phyloP scores from a whole-genome alignment of 495 filamentous ascomycete genomes.

The Penicillium simplicissimum region DNA sequence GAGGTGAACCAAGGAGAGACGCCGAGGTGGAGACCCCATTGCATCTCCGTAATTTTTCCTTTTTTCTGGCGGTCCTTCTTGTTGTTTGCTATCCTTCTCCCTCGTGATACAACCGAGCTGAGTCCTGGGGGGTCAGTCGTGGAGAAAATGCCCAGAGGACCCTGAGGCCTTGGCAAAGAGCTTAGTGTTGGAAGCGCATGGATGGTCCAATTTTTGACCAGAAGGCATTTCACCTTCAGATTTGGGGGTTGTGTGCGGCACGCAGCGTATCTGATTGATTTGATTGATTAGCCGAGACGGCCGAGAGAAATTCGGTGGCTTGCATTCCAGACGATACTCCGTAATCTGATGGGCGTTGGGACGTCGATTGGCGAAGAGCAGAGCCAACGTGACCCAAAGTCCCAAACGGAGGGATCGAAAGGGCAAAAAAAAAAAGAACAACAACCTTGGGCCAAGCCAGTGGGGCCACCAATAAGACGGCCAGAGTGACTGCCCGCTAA shows the following conservation, averaged over 20 bases:
- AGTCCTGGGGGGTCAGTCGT: background rate
- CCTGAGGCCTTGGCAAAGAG: background rate
- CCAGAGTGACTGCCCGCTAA: constrained; percentile 8
- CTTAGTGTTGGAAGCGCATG: background rate
- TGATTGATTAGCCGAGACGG: constrained; percentile 16
- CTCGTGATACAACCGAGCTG: background rate
- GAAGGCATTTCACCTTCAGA: background rate
- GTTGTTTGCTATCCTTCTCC: background rate
- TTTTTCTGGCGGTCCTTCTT: background rate
- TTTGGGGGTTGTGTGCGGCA: background rate
- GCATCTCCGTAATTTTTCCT: background rate
- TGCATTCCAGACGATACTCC: constrained; percentile 6
- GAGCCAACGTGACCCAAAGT: background rate
- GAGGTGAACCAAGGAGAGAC: background rate
- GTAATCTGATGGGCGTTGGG: constrained; percentile 14
- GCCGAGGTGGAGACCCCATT: background rate
- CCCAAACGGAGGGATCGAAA: background rate
- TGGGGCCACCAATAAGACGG: background rate
- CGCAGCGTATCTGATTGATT: constrained; percentile 9
- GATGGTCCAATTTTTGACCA: background rate
- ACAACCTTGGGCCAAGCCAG: background rate
- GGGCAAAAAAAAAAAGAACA: background rate
- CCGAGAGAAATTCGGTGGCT: constrained; percentile 3
- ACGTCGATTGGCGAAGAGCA: constrained; percentile 1
- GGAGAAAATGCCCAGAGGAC: constrained; percentile 1